Conservation (phyloP, 2,329 filamentous ascomycete genomes). For the Alternaria infectoria region DNA sequence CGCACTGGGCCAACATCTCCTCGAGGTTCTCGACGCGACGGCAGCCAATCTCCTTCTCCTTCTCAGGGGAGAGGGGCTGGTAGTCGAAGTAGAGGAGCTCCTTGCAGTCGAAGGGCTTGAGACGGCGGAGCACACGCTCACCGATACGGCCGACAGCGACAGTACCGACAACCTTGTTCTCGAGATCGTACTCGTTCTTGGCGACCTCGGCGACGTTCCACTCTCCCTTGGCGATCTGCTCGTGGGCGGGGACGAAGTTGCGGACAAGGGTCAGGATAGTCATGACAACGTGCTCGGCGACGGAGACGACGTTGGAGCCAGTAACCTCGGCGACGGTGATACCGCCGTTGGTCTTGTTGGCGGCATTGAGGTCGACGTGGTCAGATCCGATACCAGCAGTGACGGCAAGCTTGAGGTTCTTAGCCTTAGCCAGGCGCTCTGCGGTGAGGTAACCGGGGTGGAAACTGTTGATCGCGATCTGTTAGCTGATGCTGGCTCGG, state of each 20-base stretch:
- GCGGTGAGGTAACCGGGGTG: constrained; percentile 97
- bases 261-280: constrained; percentile 94
- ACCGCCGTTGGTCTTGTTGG: constrained; percentile 98
- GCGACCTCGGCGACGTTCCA: constrained; percentile 96
- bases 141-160: constrained; percentile 97
- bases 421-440: constrained; percentile 94
- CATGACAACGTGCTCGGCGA: constrained; percentile 99
- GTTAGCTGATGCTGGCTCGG: constrained; percentile 20
- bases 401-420: constrained; percentile 97
- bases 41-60: constrained; percentile 95
- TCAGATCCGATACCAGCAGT: constrained; percentile 98
- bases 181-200: constrained; percentile 98
- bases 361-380: constrained; percentile 95
- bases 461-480: constrained; percentile 66
- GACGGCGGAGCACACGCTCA: constrained; percentile 93
- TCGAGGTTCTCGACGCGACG: constrained; percentile 86
- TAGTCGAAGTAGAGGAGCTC: constrained; percentile 99
- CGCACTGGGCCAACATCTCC: constrained; percentile 92
- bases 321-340: constrained; percentile 98
- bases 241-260: constrained; percentile 98
- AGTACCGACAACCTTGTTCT: constrained; percentile 96
- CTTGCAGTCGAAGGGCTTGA: constrained; percentile 99
- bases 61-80: constrained; percentile 85
- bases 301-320: constrained; percentile 96
- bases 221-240: constrained; percentile 85